Conservation (phyloP, 2,329 filamentous ascomycete genomes). For the Huntiella omanensis region DNA sequence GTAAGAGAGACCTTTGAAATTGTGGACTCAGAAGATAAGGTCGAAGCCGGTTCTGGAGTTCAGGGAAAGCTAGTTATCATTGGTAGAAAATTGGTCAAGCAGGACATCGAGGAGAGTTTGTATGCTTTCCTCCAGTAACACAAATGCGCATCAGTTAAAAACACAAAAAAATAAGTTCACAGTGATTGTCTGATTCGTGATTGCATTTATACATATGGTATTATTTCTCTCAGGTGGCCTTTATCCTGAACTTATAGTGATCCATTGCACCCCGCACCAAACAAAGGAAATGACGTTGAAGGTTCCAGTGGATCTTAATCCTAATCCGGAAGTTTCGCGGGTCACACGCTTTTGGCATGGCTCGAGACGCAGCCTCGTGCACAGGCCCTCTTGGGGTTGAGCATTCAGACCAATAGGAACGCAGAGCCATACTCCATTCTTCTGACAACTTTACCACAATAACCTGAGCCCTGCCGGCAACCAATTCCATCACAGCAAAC, state of each 20-base stretch:
- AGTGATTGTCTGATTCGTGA: no score
- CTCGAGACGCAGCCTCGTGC: constrained; percentile 6
- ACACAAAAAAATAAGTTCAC: no score
- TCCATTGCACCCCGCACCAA: no score
- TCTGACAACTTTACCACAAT: background rate
- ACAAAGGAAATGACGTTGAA: background rate
- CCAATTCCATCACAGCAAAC: no score
- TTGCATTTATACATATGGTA: no score
- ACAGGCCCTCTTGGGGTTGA: constrained; percentile 1
- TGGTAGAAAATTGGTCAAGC: constrained; percentile 33
- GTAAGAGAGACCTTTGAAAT: constrained; percentile 91
- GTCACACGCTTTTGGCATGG: background rate
- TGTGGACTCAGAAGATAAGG: constrained; percentile 36
- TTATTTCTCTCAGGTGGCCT: no score
- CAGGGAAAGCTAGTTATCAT: constrained; percentile 46
- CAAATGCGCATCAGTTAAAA: no score
- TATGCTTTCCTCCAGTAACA: constrained; percentile 3
- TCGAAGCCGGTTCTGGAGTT: constrained; percentile 13
- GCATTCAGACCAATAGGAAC: constrained; percentile 1
- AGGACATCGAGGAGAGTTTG: constrained; percentile 32
- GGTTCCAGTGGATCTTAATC: background rate
- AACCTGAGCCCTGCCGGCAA: background rate
- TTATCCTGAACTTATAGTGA: no score
- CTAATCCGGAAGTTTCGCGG: background rate
- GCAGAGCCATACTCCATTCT: background rate